Percentiles rank a stretch among this genome's conserved stretches.
phyloP scores from a whole-genome alignment of 1,139 yeast genomes.

The Trichomonascaceae sp. region DNA sequence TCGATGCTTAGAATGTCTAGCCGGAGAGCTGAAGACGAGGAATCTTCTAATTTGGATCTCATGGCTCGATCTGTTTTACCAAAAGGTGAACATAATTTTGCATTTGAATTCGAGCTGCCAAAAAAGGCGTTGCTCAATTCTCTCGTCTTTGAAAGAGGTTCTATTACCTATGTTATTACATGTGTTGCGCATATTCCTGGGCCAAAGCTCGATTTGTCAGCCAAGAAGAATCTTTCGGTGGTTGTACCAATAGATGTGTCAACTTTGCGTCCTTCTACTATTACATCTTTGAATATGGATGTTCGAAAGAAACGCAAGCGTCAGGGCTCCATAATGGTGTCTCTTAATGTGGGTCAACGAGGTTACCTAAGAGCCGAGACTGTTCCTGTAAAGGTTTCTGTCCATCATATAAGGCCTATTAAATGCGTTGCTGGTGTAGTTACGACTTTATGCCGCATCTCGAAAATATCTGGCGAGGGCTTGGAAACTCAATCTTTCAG shows the following conservation, averaged over 20 bases:
- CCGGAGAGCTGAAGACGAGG: background rate
- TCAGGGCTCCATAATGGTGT: constrained; percentile 33
- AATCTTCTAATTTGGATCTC: background rate
- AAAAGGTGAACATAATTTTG: constrained; percentile 78
- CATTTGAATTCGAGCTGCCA: constrained; percentile 75
- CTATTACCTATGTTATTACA: constrained; percentile 60
- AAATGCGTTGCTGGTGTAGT: constrained; percentile 73
- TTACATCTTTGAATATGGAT: constrained; percentile 58
- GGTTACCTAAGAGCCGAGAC: constrained; percentile 77
- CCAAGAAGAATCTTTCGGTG: constrained; percentile 47
- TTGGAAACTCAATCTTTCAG: constrained; percentile 62
- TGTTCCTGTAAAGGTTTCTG: constrained; percentile 60
- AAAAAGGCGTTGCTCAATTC: constrained; percentile 64
- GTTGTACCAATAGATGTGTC: constrained; percentile 72
- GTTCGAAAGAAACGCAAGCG: constrained; percentile 33
- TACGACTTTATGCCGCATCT: constrained; percentile 72
- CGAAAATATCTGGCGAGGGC: constrained; percentile 60
- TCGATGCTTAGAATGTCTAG: background rate
- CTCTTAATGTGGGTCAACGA: constrained; percentile 54
- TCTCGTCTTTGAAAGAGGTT: constrained; percentile 78
- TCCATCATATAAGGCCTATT: constrained; percentile 64
- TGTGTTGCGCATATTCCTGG: constrained; percentile 44
- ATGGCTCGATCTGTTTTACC: constrained; percentile 14
- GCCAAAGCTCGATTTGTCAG: constrained; percentile 19
- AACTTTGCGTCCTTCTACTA: constrained; percentile 57